Evolutionary conservation across 2,329 filamentous ascomycete genomes (phyloP), one percentile per base, ranked within the genome.

Genomic region (Alternaria sp.): DNA sequence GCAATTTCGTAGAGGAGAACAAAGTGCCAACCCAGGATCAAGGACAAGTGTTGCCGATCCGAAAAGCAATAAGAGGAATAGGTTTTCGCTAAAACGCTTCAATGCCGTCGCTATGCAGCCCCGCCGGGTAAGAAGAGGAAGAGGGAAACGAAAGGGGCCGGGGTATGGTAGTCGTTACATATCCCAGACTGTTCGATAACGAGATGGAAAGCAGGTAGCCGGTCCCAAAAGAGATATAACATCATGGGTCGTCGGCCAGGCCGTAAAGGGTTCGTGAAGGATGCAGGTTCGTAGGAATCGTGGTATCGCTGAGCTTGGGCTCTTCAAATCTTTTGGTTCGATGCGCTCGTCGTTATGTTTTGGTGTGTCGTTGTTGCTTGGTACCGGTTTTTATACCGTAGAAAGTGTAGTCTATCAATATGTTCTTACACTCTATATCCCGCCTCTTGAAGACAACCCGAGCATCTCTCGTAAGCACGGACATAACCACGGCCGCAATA

Each of bases 401-500:
- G 27, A 12, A 34, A 50, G 44, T 38, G 32, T 11, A 36, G 44
- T 57, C 36, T 36, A 36, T 38, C 20, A 36, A 18, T 28, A 12
- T 25, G 28, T 41, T n/a, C 46, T 51, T 62, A 68, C 18, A 65
- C 66, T 60, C 68, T 67, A 62, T 76, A 82, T 20, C 80, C 80
- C n/a, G 72, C 77, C 57, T 82, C 81, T 14, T 74, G 74, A 55
- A 82, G 68, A 65, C 81, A 83, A 51, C 64, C 73, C 8, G 66
- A 76, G 69, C 81, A 83, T n/a, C 80, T 71, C 27, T 81, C 80
- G 59, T 82, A 82, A 18, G 72, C 71, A 38, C 74, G 71, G 14
- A 83, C 75, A 14, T 73, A 68, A 8, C 77, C 79, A 16, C 81
- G 75, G 28, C 78, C 77, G 59, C 78, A 80, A 52, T 66, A 76